phyloP scores from a whole-genome alignment of 805 yeast species.

The Monosporozyma solicola region DNA sequence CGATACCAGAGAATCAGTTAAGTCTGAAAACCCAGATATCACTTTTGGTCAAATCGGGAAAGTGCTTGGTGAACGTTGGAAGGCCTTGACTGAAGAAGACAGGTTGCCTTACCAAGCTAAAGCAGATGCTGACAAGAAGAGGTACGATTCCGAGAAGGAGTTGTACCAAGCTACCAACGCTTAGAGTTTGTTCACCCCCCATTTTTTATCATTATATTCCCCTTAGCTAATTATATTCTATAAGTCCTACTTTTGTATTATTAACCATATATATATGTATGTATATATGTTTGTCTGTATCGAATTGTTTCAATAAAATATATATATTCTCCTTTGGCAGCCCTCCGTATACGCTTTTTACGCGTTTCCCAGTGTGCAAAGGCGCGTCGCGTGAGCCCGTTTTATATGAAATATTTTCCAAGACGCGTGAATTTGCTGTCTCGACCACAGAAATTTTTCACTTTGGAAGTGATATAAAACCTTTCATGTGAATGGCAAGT shows the following conservation, averaged over 20 bases:
- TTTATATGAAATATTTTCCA: background rate
- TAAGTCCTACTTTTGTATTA: background rate
- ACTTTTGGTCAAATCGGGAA: conserved; percentile 94
- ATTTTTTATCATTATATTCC: background rate
- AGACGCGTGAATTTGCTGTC: background rate
- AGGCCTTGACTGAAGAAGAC: conserved; percentile 72
- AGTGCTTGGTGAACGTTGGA: conserved; percentile 94
- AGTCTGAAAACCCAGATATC: conserved; percentile 94
- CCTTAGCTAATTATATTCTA: background rate
- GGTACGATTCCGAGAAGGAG: conserved; percentile 94
- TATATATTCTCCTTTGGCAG: background rate
- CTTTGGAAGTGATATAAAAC: background rate
- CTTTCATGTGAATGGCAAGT: background rate
- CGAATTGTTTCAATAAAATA: background rate
- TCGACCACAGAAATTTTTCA: background rate
- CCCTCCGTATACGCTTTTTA: background rate
- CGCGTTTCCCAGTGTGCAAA: background rate
- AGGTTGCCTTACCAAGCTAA: conserved; percentile 85
- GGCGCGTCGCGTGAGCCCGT: conserved; percentile 6
- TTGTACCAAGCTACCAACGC: conserved; percentile 49
- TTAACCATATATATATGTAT: background rate
- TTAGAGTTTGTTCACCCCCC: background rate
- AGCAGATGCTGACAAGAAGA: conserved; percentile 94
- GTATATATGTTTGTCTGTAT: background rate
- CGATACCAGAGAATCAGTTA: conserved; percentile 91